A percentile compares a stretch with the other conserved stretches of the same genome.
Evolutionary conservation across 106 monocot genomes (phyloP).

Genomic region (Dioscorea alata): DNA sequence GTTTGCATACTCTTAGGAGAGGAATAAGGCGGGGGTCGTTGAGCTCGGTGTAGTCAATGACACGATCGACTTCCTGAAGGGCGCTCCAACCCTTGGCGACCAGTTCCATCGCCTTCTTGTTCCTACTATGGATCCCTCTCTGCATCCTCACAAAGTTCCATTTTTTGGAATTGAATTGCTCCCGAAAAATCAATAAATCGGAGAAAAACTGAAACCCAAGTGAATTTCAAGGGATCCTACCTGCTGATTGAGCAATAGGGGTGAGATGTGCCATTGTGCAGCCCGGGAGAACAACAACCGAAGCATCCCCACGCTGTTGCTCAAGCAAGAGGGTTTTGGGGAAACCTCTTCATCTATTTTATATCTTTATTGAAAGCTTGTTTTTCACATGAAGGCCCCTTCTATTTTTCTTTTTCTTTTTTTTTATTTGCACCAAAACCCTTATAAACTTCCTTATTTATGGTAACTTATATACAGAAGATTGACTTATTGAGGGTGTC

Average conservation of each 20-base stretch:
- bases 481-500: no score
- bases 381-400: no score
- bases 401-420: no score
- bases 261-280: slow-evolving; percentile 5
- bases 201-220: neutral
- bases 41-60: slow-evolving; percentile 76
- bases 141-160: slow-evolving; percentile 9
- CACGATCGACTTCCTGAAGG: slow-evolving; percentile 85
- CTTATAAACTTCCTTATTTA: no score
- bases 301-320: slow-evolving; percentile 14
- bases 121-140: slow-evolving; percentile 81
- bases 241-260: slow-evolving; percentile 3
- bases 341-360: no score
- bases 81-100: slow-evolving; percentile 95
- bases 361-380: no score
- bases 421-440: no score
- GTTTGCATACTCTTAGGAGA: slow-evolving; percentile 59
- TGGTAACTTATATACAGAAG: no score
- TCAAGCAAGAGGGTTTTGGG: neutral
- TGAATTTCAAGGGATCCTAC: neutral
- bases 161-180: no score
- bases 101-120: slow-evolving; percentile 93
- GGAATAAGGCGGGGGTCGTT: slow-evolving; percentile 82
- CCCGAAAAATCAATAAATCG: neutral
- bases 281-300: slow-evolving; percentile 11